Base-by-base conservation (phyloP, 192 early-diverging fungal genomes). In the Diversispora eburnea region DNA sequence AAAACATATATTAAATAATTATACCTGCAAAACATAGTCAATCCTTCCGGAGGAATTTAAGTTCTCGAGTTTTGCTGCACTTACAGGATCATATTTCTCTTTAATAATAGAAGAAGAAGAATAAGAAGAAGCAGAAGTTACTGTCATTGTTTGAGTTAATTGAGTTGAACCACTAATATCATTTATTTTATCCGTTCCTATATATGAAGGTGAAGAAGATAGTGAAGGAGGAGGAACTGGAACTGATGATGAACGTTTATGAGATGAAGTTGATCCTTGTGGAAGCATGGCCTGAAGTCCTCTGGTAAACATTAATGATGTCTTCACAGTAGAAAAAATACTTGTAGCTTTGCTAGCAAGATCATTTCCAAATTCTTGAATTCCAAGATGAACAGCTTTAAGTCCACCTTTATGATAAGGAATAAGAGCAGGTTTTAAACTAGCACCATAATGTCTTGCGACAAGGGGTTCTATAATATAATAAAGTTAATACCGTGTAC, bases 371-470 rank as follows among this genome's bases (percentile, higher is more conserved):
- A 93, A 81, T 59, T 92, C 89, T 58, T 87, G 83, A 65, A 91
- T 85, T 6, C 88, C 92, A 56, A 88, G 80, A 25, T 92, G 79
- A 8, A 87, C 80, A 65, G 85, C 85, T 62, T 84, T 92, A 5
- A 95, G 75, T 39, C 93, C 93, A 17, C 93, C 93, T 70, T 95
- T 95, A 62, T 89, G 88, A 67, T 93, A 95, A 9, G 87, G 90
- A 47, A 95, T 84, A 25, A 84, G 83, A 7, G 85, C 88, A 8
- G 93, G 93, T 72, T 92, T 92, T 19, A 84, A 64, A 17, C 77
- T 80, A 1, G 77, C 66, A 49, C 85, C 84, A 49, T 88, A 88
- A 15, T 85, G 76, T 5, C 84, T 81, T 15, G 83, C 75, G 51
- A 93, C 87, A 6, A 93, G 70, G 10, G 93, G 93, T 68, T 94